Evolutionary conservation across 495 filamentous ascomycete genomes (phyloP).

Genomic region (Tuber microsphaerosporum): DNA sequence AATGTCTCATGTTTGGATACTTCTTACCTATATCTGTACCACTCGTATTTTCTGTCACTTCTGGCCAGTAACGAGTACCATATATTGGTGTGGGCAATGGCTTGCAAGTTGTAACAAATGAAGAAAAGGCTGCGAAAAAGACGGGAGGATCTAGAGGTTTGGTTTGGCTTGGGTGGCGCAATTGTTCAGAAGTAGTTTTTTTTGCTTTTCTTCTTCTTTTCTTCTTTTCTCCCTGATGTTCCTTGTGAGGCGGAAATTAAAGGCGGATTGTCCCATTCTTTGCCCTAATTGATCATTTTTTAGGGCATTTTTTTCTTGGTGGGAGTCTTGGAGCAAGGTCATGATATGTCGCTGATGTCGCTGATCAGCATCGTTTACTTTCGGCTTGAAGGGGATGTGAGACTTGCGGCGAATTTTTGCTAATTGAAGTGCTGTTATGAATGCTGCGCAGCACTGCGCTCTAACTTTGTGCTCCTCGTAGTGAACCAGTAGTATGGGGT

Average conservation of each 20-base stretch:
- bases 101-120: not conserved
- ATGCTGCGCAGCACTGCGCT: not conserved
- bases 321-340: not conserved
- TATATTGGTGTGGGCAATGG: not conserved
- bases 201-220: not conserved
- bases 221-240: not conserved
- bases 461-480: not conserved
- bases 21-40: no score
- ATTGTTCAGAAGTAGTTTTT: not conserved
- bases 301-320: not conserved
- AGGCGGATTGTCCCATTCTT: not conserved
- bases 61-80: no score
- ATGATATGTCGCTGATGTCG: not conserved
- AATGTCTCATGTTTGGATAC: no score
- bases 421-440: not conserved
- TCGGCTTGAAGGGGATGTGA: not conserved
- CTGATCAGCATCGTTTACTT: not conserved
- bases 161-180: not conserved
- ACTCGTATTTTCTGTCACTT: no score
- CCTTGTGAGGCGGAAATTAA: not conserved
- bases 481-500: not conserved
- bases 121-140: not conserved
- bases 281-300: not conserved
- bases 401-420: not conserved
- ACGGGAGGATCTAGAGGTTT: not conserved